Conservation (phyloP, 306 rosid species). For the Astragalus glycyphyllos region DNA sequence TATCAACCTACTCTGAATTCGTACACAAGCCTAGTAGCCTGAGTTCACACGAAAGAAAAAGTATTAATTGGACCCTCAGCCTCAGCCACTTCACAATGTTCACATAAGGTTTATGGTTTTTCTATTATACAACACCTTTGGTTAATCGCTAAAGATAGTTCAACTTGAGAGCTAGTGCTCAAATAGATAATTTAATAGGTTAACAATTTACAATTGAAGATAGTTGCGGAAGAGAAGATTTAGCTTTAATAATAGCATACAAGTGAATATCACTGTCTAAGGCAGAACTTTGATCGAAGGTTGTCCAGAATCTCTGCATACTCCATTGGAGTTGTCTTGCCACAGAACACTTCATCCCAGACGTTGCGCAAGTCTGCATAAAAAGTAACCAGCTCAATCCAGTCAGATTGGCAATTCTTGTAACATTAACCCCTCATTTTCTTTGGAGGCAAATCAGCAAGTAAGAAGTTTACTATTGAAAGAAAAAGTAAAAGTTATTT, state of each 20-base stretch:
- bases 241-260: background rate
- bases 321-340: constrained; percentile 72
- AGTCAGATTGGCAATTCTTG: constrained; percentile 2
- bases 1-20: constrained; percentile 5
- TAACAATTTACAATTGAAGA: constrained; percentile 40
- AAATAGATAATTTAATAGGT: background rate
- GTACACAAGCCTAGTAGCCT: too few relatives aligned
- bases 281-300: constrained; percentile 70
- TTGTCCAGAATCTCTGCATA: constrained; percentile 71
- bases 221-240: background rate
- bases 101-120: background rate
- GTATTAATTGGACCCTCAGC: too few relatives aligned
- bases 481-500: constrained; percentile 15
- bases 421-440: background rate
- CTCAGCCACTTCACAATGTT: constrained; percentile 19
- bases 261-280: constrained; percentile 43
- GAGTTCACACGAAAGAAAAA: too few relatives aligned
- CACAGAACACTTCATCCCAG: constrained; percentile 83
- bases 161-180: constrained; percentile 16
- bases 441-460: background rate
- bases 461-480: background rate
- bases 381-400: constrained; percentile 13
- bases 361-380: constrained; percentile 70
- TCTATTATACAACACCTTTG: background rate
- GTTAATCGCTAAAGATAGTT: constrained; percentile 7